Base-by-base conservation (phyloP, 225 moss, liverwort and hornwort genomes). In the Bryoerythrophyllum caledonicum region DNA sequence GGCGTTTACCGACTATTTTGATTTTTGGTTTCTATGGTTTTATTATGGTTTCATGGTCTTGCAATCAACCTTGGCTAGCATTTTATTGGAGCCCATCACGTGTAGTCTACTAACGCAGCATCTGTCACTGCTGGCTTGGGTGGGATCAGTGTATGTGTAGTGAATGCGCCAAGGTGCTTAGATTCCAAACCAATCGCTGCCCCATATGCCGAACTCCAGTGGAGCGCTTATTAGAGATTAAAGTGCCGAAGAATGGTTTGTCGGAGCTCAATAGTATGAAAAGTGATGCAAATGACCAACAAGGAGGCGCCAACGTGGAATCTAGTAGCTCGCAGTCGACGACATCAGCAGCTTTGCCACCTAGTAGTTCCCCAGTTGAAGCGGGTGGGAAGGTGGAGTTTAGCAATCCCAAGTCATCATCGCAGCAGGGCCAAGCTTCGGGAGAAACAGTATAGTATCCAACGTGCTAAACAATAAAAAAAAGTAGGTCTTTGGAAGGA, bases 151-250 rank as follows among this genome's bases (percentile, higher is more conserved):
- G 96, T 70, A 96, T 96, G 96, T 96, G 96, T 74, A 91, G 92
- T 75, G 96, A 94, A 74, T 96, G 96, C 85, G 96, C 96, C 35
- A 92, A 94, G 81, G 86, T 92, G 21, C 82, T 96, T 43, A 87
- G 87, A 79, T 87, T 82, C 60, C 96, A 96, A 74, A 96, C 91
- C 84, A 96, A 96, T 69, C 94, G 96, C 38, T 96, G 96, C 67
- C 96, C 96, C 9, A 96, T 96, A 56, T 96, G 96, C 74, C 92
- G 96, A 82, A 89, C 89, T 40, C 92, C 90, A 51, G 96, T 96
- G 67, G 96, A 94, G 70, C 83, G 83, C 38, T 82, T 96, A 69
- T 68, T 96, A 75, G 94, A 96, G 74, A 94, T 96, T 26, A 94
- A 94, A 83, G 86, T 86, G 72, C 80, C 86, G 16, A 86, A 78